phyloP scores from a whole-genome alignment of 176 grass and related monocot species.

The Musa troglodytarum region DNA sequence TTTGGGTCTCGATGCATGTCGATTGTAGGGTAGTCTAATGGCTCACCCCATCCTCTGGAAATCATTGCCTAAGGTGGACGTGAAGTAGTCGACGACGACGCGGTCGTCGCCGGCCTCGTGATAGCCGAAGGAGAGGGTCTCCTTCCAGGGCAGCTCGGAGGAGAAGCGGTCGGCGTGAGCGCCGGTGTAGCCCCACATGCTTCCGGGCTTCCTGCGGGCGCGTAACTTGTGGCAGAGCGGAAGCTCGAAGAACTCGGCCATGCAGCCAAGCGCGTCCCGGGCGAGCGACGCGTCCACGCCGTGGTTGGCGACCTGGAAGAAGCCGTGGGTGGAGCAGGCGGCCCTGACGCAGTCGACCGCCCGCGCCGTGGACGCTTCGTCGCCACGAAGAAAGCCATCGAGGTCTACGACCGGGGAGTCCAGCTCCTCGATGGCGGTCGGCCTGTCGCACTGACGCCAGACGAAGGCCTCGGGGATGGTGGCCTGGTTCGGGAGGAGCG shows the following conservation, averaged over 20 bases:
- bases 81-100: conserved; percentile 64
- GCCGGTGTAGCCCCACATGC: conserved; percentile 75
- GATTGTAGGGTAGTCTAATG: background rate
- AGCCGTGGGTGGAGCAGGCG: conserved; percentile 60
- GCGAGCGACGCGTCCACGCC: conserved; percentile 41
- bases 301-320: conserved; percentile 79
- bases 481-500: conserved; percentile 18
- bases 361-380: conserved; percentile 25
- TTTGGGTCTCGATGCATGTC: background rate
- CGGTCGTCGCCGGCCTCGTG: conserved; percentile 15
- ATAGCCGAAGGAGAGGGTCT: conserved; percentile 85
- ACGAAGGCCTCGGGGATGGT: conserved; percentile 64
- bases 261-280: conserved; percentile 36
- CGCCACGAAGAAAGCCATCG: conserved; percentile 36
- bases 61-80: conserved; percentile 43
- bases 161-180: conserved; percentile 78
- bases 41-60: conserved; percentile 56
- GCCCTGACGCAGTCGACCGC: conserved; percentile 34
- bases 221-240: conserved; percentile 48
- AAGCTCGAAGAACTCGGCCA: conserved; percentile 54
- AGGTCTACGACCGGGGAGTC: conserved; percentile 61
- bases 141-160: conserved; percentile 80
- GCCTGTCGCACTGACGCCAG: conserved; percentile 38
- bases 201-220: conserved; percentile 46
- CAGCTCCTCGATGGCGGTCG: conserved; percentile 23